Conservation (phyloP, 2,329 filamentous ascomycete genomes). For the Penicillium vulpinum region DNA sequence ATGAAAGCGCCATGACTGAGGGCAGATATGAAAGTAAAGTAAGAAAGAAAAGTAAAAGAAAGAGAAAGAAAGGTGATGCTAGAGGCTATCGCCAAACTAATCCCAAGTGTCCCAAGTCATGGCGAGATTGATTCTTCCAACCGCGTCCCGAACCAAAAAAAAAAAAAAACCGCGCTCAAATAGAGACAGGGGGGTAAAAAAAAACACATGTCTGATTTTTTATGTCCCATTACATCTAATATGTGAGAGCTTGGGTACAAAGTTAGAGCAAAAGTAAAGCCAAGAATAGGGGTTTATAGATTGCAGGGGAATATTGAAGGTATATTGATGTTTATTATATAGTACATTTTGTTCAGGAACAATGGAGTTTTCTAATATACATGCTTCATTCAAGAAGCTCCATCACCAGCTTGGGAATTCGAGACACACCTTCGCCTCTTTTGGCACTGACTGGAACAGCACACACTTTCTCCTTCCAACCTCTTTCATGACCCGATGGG, state of each 20-base stretch:
- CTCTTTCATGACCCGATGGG: conserved; percentile 71
- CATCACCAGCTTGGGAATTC: conserved; percentile 45
- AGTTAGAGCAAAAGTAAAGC: background rate
- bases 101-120: background rate
- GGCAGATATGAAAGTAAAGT: background rate
- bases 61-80: background rate
- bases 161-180: background rate
- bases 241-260: background rate
- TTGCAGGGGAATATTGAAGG: background rate
- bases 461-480: conserved; percentile 56
- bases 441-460: conserved; percentile 90
- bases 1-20: conserved; percentile 24
- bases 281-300: background rate
- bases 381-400: conserved; percentile 40
- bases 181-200: too few relatives aligned
- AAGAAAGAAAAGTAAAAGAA: background rate
- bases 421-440: conserved; percentile 75
- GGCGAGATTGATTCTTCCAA: background rate
- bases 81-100: background rate
- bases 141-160: background rate
- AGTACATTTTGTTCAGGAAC: conserved; percentile 11
- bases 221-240: background rate
- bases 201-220: background rate
- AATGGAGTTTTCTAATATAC: conserved; percentile 13
- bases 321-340: conserved; percentile 2